Conservation (phyloP, 257 asterid species). For the Salvia hispanica region DNA sequence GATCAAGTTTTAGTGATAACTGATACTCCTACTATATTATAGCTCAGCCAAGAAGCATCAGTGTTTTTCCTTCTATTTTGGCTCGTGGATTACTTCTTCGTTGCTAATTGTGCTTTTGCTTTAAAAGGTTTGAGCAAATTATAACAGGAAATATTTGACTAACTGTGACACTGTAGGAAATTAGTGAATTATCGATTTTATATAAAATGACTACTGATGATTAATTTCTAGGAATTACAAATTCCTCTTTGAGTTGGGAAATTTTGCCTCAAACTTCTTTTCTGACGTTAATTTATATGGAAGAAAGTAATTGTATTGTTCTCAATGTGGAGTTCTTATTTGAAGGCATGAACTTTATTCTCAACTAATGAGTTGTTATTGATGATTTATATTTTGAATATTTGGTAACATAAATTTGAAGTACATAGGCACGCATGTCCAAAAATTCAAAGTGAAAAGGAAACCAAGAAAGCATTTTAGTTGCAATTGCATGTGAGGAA, state of each 20-base stretch:
- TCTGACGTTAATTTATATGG: background rate
- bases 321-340: background rate
- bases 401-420: background rate
- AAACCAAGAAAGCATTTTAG: background rate
- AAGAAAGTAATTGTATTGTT: background rate
- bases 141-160: background rate
- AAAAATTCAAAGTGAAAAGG: background rate
- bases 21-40: background rate
- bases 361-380: background rate
- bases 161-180: background rate
- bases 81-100: constrained; percentile 12
- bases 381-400: constrained; percentile 4
- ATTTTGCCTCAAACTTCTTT: background rate
- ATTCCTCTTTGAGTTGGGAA: background rate
- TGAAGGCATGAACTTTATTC: background rate
- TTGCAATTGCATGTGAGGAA: background rate
- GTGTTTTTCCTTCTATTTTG: constrained; percentile 22
- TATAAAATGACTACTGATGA: background rate
- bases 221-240: background rate
- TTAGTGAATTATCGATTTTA: background rate
- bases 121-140: background rate
- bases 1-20: background rate
- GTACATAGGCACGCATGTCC: background rate
- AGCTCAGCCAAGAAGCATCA: constrained; percentile 4
- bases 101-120: background rate